Evolutionary conservation across 768 basidiomycete species (phyloP).

Genomic region (Pluteus cervinus): DNA sequence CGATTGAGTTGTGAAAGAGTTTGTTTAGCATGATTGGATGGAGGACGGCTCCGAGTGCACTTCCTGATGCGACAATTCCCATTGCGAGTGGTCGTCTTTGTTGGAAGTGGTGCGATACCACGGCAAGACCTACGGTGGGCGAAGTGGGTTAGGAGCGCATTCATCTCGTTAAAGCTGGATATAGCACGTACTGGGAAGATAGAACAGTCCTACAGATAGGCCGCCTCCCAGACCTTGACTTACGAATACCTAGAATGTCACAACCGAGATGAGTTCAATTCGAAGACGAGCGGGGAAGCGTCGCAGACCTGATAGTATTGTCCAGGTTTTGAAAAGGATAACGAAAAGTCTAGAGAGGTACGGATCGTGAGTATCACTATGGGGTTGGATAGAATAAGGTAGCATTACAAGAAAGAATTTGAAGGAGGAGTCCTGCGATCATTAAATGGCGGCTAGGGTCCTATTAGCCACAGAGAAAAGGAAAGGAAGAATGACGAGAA

Average conservation of each 20-base stretch:
- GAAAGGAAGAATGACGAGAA: not conserved
- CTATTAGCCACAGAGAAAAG: not conserved
- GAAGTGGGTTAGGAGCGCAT: slow-evolving; percentile 1
- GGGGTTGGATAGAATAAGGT: slow-evolving; percentile 2
- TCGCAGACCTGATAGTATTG: slow-evolving; percentile 32
- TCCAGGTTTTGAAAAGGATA: slow-evolving; percentile 20
- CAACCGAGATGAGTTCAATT: not conserved
- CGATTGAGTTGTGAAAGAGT: slow-evolving; percentile 12
- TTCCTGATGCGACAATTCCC: slow-evolving; percentile 34
- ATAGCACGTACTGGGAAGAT: slow-evolving; percentile 26
- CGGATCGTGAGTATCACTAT: not conserved
- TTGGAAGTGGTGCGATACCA: slow-evolving; percentile 41
- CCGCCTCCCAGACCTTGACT: slow-evolving; percentile 38
- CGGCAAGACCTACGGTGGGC: too few relatives aligned
- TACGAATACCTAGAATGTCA: slow-evolving; percentile 29
- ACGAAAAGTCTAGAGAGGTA: slow-evolving; percentile 1
- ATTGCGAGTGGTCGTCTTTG: slow-evolving; percentile 33
- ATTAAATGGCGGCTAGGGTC: slow-evolving; percentile 16
- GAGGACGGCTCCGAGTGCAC: slow-evolving; percentile 28
- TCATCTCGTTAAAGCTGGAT: not conserved
- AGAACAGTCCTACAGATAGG: slow-evolving; percentile 36
- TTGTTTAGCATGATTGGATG: slow-evolving; percentile 45
- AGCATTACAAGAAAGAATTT: slow-evolving; percentile 17
- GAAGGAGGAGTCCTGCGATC: slow-evolving; percentile 13
- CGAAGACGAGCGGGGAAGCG: not conserved